Base-by-base conservation (phyloP, 768 basidiomycete species). In the Suillus subluteus region DNA sequence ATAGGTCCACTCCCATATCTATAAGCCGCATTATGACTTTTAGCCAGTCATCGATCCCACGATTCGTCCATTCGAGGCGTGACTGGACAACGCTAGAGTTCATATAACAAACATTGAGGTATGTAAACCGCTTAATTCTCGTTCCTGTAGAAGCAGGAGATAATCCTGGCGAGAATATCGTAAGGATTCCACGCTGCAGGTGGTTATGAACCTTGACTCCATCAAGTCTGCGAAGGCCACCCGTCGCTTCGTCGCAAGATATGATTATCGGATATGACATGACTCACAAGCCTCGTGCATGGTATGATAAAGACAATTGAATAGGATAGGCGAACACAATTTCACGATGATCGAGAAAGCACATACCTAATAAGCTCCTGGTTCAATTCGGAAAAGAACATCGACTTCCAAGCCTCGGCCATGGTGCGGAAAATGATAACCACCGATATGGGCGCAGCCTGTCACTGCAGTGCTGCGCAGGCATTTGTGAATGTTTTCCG, bases 201-300 rank as follows among this genome's bases (percentile, higher is more conserved):
- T 18, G 26, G 16, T 40, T 6, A 40, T 61, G 40, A 61, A 21
- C 26, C 13, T 61, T 26, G 23, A 40, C n/a, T 23, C 12, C 30
- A 59, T 59, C 21, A 35, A n/a, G n/a, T 37, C 12, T 58, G 35
- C n/a, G n/a, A 21, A 18, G 21, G 21, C 2, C 4, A 21, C 11
- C 40, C 38, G 23, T 59, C 23, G 40, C 58, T 59, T 59, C 58
- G 5, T 59, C 40, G 5, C 26, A 7, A 61, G 40, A 41, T 61
- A 41, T 43, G 58, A 59, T 55, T 55, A 55, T 55, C 30, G 54
- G 55, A 56, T 56, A 56, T 56, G 35, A 56, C 55, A 52, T 26
- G 50, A 48, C 48, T 48, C 48, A 41, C 58, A 11, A 59, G 23
- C 58, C 58, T 41, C 35, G n/a, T 40, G 58, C 35, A 37, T 32